phyloP scores from a whole-genome alignment of 345 rosid genomes.

The Zanthoxylum bungeanum region DNA sequence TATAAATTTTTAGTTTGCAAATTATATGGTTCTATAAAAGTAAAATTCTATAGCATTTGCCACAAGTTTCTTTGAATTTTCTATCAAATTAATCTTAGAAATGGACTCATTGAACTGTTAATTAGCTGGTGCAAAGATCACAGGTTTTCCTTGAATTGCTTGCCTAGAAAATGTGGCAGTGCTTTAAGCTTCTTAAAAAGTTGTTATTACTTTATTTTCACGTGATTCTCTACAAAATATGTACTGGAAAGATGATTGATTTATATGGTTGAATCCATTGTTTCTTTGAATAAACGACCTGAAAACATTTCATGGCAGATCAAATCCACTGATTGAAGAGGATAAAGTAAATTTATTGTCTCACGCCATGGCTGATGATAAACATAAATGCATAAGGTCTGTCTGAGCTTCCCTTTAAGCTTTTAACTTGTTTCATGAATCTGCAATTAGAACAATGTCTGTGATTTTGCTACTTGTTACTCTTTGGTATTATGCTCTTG shows the following conservation, averaged over 20 bases:
- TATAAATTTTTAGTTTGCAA: background rate
- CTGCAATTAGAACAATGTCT: background rate
- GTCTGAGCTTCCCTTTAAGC: background rate
- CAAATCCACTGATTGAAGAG: slow-evolving; percentile 9
- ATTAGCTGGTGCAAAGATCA: background rate
- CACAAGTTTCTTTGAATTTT: slow-evolving; percentile 2
- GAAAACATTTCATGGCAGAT: slow-evolving; percentile 15
- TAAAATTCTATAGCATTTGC: background rate
- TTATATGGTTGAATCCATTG: slow-evolving; percentile 4
- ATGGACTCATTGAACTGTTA: background rate
- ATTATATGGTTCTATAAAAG: background rate
- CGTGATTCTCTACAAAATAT: slow-evolving; percentile 13
- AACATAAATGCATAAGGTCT: slow-evolving; percentile 33
- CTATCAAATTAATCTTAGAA: background rate
- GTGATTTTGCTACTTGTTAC: background rate
- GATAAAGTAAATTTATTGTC: background rate
- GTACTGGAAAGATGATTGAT: slow-evolving; percentile 3
- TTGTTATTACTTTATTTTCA: slow-evolving; percentile 4
- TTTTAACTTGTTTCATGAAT: background rate
- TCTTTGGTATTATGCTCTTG: background rate
- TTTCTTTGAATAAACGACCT: background rate
- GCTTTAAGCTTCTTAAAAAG: slow-evolving; percentile 9
- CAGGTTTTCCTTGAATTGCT: background rate
- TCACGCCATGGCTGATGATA: slow-evolving; percentile 28
- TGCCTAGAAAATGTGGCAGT: background rate